Percentiles rank a stretch among this genome's conserved stretches.
Conservation (phyloP, 805 yeast species). For the Suhomyces pyralidae region DNA sequence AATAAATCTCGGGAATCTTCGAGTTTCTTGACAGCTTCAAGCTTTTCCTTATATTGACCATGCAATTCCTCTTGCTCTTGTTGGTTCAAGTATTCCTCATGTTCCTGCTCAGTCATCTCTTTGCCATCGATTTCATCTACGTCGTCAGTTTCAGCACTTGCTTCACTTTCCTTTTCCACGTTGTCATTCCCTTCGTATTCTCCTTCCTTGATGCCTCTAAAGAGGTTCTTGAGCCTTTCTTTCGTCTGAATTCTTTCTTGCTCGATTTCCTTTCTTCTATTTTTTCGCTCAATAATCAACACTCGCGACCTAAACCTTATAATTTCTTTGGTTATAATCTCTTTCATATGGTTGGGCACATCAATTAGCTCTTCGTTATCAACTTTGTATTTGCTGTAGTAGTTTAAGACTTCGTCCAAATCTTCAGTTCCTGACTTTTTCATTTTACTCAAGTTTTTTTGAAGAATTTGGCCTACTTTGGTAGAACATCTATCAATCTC, state of each 20-base stretch:
- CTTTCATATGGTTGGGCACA: constrained; percentile 52
- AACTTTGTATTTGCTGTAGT: constrained; percentile 45
- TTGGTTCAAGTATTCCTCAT: constrained; percentile 16
- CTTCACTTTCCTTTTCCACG: not conserved
- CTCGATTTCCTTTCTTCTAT: constrained; percentile 46
- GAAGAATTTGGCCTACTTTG: constrained; percentile 3
- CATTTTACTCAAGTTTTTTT: constrained; percentile 11
- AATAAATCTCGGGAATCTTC: constrained; percentile 20
- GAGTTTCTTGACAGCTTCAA: constrained; percentile 10
- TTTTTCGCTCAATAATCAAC: constrained; percentile 48
- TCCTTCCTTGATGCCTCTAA: constrained; percentile 27
- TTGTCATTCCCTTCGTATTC: constrained; percentile 5
- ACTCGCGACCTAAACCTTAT: constrained; percentile 57
- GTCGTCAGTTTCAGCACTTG: not conserved
- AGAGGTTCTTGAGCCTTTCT: constrained; percentile 44
- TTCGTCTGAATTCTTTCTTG: constrained; percentile 50
- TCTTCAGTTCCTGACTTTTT: constrained; percentile 31
- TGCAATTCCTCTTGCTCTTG: constrained; percentile 25
- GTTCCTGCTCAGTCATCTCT: constrained; percentile 19
- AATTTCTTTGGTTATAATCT: constrained; percentile 50
- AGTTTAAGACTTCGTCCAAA: constrained; percentile 32
- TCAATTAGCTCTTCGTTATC: constrained; percentile 57
- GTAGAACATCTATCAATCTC: not conserved
- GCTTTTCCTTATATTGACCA: constrained; percentile 13
- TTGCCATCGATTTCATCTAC: constrained; percentile 3